phyloP scores from a whole-genome alignment of 768 basidiomycete genomes.

The Naganishia kalamii region DNA sequence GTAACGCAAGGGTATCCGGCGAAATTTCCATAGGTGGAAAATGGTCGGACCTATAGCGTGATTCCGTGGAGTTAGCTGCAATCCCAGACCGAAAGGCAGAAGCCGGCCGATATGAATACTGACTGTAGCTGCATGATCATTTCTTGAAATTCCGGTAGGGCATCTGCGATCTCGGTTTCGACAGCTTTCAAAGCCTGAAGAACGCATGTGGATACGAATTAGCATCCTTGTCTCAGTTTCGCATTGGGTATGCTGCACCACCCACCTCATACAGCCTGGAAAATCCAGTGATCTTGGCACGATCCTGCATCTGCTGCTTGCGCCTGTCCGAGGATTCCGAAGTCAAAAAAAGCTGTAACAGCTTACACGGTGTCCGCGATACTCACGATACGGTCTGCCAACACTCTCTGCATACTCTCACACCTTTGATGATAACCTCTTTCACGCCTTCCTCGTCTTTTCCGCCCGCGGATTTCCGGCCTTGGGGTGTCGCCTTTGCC shows the following conservation, averaged over 20 bases:
- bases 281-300: slow-evolving; percentile 57
- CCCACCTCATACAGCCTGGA: slow-evolving; percentile 65
- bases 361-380: not conserved
- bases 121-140: slow-evolving; percentile 66
- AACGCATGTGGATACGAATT: too few species aligned
- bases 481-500: slow-evolving; percentile 23
- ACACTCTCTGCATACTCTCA: slow-evolving; percentile 80
- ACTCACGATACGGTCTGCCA: slow-evolving; percentile 70
- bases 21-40: slow-evolving; percentile 1
- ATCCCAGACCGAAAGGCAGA: not conserved
- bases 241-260: too few species aligned
- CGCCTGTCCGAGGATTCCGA: slow-evolving; percentile 51
- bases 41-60: not conserved
- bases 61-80: not conserved
- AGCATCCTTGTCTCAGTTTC: too few species aligned
- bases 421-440: slow-evolving; percentile 66
- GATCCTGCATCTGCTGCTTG: slow-evolving; percentile 70
- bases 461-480: slow-evolving; percentile 10
- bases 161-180: slow-evolving; percentile 83
- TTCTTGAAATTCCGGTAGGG: slow-evolving; percentile 82
- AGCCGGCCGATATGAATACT: not conserved
- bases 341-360: not conserved
- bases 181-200: slow-evolving; percentile 61
- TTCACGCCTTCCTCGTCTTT: slow-evolving; percentile 36
- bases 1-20: slow-evolving; percentile 48